Evolutionary conservation across 2,329 filamentous ascomycete genomes (phyloP).

Genomic region (Cladosporium velox): DNA sequence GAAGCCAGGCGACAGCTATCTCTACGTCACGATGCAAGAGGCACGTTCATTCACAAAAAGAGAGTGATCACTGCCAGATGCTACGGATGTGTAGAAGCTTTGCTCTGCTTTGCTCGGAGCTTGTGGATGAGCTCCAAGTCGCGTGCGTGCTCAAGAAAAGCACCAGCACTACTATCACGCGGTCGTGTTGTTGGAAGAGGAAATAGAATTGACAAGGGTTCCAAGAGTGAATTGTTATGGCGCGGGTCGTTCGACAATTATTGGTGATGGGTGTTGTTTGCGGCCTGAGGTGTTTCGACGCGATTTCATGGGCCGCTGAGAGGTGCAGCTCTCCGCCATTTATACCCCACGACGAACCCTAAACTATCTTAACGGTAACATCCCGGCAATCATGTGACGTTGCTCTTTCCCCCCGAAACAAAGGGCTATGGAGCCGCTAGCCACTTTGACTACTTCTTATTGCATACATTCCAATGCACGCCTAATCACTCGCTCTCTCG

Average conservation of each 20-base stretch:
- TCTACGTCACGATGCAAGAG: constrained; percentile 20
- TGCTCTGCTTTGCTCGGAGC: not conserved
- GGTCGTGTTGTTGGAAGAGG: not conserved
- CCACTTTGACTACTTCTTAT: not conserved
- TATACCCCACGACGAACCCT: not conserved
- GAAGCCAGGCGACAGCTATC: constrained; percentile 4
- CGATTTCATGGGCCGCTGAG: not conserved
- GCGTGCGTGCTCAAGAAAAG: not conserved
- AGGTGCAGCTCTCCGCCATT: not conserved
- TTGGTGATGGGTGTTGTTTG: not conserved
- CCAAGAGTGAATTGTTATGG: not conserved
- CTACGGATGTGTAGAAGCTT: constrained; percentile 15
- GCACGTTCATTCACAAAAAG: constrained; percentile 14
- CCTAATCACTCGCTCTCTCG: not conserved
- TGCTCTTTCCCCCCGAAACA: not conserved
- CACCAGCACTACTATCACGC: not conserved
- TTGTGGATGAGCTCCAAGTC: not conserved
- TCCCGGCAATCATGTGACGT: not conserved
- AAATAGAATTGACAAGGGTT: not conserved
- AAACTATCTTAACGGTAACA: not conserved
- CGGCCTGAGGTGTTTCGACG: not conserved
- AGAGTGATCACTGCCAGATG: constrained; percentile 19
- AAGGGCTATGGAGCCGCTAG: not conserved
- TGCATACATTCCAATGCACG: not conserved
- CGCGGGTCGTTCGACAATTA: not conserved